Conservation (phyloP, 1,284 basidiomycete genomes). For the Apiotrichum mycotoxinovorans region DNA sequence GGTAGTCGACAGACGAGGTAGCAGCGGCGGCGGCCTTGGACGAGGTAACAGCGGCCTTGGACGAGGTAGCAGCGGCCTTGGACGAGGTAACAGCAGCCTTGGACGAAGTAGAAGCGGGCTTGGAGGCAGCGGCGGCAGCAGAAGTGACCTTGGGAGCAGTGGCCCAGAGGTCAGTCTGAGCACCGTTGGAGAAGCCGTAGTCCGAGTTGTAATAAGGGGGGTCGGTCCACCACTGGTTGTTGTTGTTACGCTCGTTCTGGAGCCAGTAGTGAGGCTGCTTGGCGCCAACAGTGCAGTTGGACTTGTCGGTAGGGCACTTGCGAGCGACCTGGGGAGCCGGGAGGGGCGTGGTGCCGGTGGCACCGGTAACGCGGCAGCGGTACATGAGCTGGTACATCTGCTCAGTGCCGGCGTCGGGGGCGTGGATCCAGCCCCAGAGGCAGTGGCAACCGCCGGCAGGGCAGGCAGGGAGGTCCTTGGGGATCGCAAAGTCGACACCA, state of each 20-base stretch:
- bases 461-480: conserved; percentile 63
- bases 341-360: conserved; percentile 28
- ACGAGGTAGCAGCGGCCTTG: background rate
- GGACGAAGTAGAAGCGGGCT: background rate
- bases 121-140: background rate
- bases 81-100: background rate
- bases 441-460: conserved; percentile 64
- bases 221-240: conserved; percentile 49
- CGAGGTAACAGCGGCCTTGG: background rate
- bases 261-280: conserved; percentile 11
- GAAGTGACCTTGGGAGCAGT: conserved; percentile 22
- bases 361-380: conserved; percentile 43
- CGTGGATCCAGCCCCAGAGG: conserved; percentile 65
- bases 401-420: conserved; percentile 31
- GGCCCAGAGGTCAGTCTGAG: conserved; percentile 49
- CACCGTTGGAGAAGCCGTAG: conserved; percentile 50
- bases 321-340: conserved; percentile 27
- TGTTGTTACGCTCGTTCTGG: conserved; percentile 49
- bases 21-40: background rate
- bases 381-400: conserved; percentile 37
- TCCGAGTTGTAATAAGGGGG: conserved; percentile 37
- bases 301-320: conserved; percentile 8
- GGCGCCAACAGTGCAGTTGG: conserved; percentile 41
- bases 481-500: conserved; percentile 63
- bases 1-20: background rate